Conservation (phyloP, 305 asterid genomes). For the Solanum chacoense region DNA sequence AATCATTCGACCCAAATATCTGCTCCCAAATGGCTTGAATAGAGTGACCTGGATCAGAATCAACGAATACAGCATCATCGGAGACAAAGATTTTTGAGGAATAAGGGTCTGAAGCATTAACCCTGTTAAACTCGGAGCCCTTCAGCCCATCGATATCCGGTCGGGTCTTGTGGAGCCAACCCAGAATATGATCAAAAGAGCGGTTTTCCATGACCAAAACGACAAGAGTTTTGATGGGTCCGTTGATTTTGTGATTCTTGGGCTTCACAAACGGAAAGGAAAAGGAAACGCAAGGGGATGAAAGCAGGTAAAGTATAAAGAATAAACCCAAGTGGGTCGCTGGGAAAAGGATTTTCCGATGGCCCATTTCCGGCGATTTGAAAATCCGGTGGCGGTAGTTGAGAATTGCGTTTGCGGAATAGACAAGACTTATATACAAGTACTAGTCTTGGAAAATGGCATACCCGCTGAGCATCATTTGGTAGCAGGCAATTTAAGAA, state of each 20-base stretch:
- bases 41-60: slow-evolving; percentile 94
- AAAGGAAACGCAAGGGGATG: slow-evolving; percentile 26
- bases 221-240: slow-evolving; percentile 88
- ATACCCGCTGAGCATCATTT: neutral
- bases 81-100: slow-evolving; percentile 42
- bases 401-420: neutral
- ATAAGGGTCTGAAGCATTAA: slow-evolving; percentile 60
- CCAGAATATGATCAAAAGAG: slow-evolving; percentile 83
- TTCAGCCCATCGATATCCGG: slow-evolving; percentile 81
- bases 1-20: slow-evolving; percentile 60
- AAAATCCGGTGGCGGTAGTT: neutral
- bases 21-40: slow-evolving; percentile 91
- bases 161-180: slow-evolving; percentile 67
- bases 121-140: slow-evolving; percentile 64
- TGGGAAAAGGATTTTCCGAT: slow-evolving; percentile 33
- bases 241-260: slow-evolving; percentile 36
- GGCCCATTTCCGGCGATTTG: neutral
- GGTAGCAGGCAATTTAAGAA: neutral
- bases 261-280: slow-evolving; percentile 45
- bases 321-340: slow-evolving; percentile 7
- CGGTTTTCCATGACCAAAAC: slow-evolving; percentile 92
- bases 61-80: slow-evolving; percentile 55
- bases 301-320: slow-evolving; percentile 27
- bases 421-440: neutral
- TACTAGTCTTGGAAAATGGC: neutral